Base-by-base conservation (phyloP, 2,329 filamentous ascomycete species). In the Pseudocercospora pini-densiflorae region DNA sequence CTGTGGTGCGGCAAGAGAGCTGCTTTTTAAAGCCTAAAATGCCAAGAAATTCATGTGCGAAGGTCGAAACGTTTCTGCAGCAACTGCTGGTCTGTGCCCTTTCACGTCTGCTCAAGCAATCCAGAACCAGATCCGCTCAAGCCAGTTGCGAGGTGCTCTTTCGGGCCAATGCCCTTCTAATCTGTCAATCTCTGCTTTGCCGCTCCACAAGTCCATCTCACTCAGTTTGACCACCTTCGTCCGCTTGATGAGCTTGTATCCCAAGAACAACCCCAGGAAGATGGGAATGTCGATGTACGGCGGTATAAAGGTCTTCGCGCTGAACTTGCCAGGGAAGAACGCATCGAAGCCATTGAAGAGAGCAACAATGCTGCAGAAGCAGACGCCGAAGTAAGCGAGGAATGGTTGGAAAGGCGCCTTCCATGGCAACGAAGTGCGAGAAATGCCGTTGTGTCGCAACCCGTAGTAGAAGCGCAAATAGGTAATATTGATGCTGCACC, bases 331-430 rank as follows among this genome's bases (percentile, higher is more conserved):
- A 45, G 84, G 88, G 77, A 90, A 90, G 61, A 84, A 87, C 69
- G 79, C 83, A 85, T 68, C 61, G 58, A 85, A 90, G 1, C 88
- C 88, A 69, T 90, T 88, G 0, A 89, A 82, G 0, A 90, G 79
- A 3, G 90, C 84, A 10, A 90, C 79, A 33, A 90, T 81, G 59
- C 75, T 80, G 73, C 89, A 89, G 43, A 89, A 79, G 1, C 85
- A 68, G n/a, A 90, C 81, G 8, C 83, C 84, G 23, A 87, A 73
- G 75, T 85, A 84, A 0, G 88, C 88, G 0, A 88, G 87, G 66
- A 81, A 84, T 0, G 88, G 88, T 65, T 90, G 89, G 0, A 88
- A 88, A 85, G 86, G 89, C 72, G 90, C 89, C 64, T 83, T 86
- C 78, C 88, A 90, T 0, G 88, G 87, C 0, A 90, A 80, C 0